Conservation (phyloP, 1,284 basidiomycete genomes). For the Moesziomyces sp. region DNA sequence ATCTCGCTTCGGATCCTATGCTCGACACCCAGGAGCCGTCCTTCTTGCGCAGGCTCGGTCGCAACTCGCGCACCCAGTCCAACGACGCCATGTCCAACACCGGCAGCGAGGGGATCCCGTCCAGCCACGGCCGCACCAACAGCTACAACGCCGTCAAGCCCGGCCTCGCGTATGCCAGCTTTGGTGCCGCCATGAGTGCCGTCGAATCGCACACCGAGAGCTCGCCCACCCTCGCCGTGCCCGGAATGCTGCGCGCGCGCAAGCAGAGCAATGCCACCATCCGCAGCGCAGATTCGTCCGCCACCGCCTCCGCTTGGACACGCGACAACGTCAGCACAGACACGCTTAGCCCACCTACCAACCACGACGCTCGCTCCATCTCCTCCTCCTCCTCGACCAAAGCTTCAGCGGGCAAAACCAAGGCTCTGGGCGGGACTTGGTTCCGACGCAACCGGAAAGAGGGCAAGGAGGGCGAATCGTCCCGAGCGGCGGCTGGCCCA, state of each 20-base stretch:
- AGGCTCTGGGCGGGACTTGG: constrained; percentile 16
- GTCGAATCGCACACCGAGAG: constrained; percentile 21
- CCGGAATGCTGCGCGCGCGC: constrained; percentile 11
- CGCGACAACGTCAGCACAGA: constrained; percentile 41
- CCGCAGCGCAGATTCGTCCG: constrained; percentile 21
- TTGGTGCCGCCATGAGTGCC: constrained; percentile 46
- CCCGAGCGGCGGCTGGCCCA: constrained; percentile 1
- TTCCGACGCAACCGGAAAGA: constrained; percentile 32
- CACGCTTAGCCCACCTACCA: constrained; percentile 28
- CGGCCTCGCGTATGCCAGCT: constrained; percentile 36
- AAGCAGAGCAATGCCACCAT: constrained; percentile 30
- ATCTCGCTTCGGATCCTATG: constrained; percentile 56
- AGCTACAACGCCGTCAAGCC: constrained; percentile 18
- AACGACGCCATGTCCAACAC: constrained; percentile 23
- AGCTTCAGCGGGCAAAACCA: constrained; percentile 6
- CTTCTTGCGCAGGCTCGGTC: constrained; percentile 43
- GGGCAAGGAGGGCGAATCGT: constrained; percentile 8
- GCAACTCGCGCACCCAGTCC: constrained; percentile 20
- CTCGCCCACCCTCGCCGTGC: constrained; percentile 1
- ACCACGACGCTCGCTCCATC: background rate
- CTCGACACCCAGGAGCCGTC: constrained; percentile 46
- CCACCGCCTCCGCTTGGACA: constrained; percentile 16
- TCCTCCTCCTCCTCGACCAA: constrained; percentile 13
- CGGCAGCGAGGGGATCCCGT: constrained; percentile 8
- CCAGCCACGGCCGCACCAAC: constrained; percentile 10